Conservation (phyloP, 2,329 filamentous ascomycete genomes). For the Talaromyces sp. region DNA sequence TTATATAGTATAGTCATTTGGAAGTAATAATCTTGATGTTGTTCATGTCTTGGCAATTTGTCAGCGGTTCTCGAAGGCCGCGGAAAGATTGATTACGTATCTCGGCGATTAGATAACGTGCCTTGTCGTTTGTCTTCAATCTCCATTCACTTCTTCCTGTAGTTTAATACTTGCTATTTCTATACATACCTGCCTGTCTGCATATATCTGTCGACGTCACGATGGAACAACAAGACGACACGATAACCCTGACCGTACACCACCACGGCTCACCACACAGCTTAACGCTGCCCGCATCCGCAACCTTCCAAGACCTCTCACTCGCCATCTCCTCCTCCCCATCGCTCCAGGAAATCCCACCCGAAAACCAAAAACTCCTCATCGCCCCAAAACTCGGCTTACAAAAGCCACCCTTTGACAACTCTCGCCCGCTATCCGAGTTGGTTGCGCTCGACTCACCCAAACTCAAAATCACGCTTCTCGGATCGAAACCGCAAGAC, state of each 20-base stretch:
- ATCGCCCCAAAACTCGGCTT: constrained; percentile 45
- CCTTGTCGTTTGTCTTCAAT: neutral
- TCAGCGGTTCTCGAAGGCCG: neutral
- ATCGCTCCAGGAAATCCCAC: constrained; percentile 31
- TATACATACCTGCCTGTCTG: neutral
- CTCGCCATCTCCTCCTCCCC: constrained; percentile 23
- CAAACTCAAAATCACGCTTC: constrained; percentile 42
- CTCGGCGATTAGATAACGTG: neutral
- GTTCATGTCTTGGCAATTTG: neutral
- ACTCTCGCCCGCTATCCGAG: constrained; percentile 27
- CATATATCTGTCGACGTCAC: neutral
- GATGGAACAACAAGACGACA: neutral
- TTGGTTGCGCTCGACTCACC: constrained; percentile 30
- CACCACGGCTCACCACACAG: constrained; percentile 51
- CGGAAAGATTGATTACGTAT: neutral
- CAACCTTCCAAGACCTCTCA: constrained; percentile 47
- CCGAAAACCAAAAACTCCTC: constrained; percentile 40
- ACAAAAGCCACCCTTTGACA: constrained; percentile 40
- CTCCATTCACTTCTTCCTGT: neutral
- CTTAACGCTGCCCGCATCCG: constrained; percentile 43
- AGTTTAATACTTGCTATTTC: neutral
- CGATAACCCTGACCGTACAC: constrained; percentile 36
- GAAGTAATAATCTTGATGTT: too few species aligned
- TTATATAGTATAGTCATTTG: neutral
- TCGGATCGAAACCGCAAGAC: constrained; percentile 39